A percentile compares a stretch with the other conserved stretches of the same genome.
phyloP scores from a whole-genome alignment of 495 filamentous ascomycete genomes.

The Arthonia radiata region DNA sequence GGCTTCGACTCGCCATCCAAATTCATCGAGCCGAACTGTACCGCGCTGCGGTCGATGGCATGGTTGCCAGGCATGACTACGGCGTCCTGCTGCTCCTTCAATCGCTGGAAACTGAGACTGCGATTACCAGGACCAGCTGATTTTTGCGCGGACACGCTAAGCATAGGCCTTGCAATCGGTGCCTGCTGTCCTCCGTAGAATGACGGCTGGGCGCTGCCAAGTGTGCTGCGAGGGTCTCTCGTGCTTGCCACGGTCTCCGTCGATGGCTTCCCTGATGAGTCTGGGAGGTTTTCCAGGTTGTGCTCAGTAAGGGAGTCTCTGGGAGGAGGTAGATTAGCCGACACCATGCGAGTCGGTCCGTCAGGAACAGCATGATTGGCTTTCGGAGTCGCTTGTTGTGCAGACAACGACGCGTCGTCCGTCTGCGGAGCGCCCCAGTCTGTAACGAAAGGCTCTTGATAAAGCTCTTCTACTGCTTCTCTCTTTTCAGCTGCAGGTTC shows the following conservation, averaged over 20 bases:
- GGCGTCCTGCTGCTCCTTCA: conserved; percentile 85
- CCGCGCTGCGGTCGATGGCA: conserved; percentile 74
- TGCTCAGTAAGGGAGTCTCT: conserved; percentile 69
- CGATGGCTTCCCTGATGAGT: conserved; percentile 45
- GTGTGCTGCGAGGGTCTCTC: conserved; percentile 36
- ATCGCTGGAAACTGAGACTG: conserved; percentile 50
- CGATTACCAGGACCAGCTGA: conserved; percentile 36
- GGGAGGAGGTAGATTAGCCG: conserved; percentile 33
- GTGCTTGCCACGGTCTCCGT: conserved; percentile 68
- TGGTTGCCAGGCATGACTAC: conserved; percentile 99
- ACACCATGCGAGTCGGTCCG: too few species aligned
- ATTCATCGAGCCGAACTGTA: conserved; percentile 93
- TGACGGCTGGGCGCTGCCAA: conserved; percentile 29
- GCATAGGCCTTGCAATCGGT: conserved; percentile 29
- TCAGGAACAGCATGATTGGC: not conserved
- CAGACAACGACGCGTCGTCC: too few species aligned
- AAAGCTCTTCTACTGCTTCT: too few species aligned
- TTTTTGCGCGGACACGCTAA: conserved; percentile 50
- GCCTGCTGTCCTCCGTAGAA: conserved; percentile 26
- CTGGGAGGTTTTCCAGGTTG: conserved; percentile 73
- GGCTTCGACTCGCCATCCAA: conserved; percentile 49
- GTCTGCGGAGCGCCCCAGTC: not conserved
- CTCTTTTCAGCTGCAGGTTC: conserved; percentile 1
- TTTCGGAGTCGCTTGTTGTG: too few species aligned
- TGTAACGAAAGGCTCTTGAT: conserved; percentile 1